Evolutionary conservation across 148 eudicot species (phyloP).

Genomic region (Euryodendron excelsum): DNA sequence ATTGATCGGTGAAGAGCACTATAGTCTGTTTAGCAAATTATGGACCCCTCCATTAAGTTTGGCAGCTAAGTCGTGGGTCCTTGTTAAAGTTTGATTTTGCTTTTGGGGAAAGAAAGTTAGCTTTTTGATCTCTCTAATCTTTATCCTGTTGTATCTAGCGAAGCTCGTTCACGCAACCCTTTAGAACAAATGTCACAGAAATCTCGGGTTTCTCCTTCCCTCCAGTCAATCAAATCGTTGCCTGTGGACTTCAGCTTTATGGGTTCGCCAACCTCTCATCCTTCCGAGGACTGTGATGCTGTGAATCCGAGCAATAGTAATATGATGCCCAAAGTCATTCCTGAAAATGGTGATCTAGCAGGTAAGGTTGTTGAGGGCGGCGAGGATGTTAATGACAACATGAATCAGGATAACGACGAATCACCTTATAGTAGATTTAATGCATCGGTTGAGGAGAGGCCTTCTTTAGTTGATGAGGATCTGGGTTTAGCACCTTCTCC

Average conservation of each 20-base stretch:
- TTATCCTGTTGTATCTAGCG: conserved; percentile 44
- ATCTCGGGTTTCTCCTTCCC: conserved; percentile 36
- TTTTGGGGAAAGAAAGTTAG: conserved; percentile 45
- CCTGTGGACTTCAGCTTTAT: conserved; percentile 56
- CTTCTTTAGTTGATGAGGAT: conserved; percentile 29
- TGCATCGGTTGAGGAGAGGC: conserved; percentile 21
- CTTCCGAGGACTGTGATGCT: conserved; percentile 27
- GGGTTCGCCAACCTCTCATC: conserved; percentile 28
- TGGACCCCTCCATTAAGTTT: conserved; percentile 48
- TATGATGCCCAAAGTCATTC: conserved; percentile 11
- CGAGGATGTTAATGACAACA: conserved; percentile 17
- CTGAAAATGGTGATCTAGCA: conserved; percentile 28
- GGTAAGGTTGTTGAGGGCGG: conserved; percentile 3
- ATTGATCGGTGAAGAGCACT: conserved; percentile 20
- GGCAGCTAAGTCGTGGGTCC: conserved; percentile 45
- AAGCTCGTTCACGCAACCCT: conserved; percentile 35
- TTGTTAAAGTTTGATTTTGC: conserved; percentile 35
- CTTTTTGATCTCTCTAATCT: conserved; percentile 29
- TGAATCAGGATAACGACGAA: conserved; percentile 51
- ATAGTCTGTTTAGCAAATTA: conserved; percentile 14
- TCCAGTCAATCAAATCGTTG: conserved; percentile 71
- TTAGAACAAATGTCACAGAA: conserved; percentile 38
- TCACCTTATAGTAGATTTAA: conserved; percentile 52
- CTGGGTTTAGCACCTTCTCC: conserved; percentile 41
- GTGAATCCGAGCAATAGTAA: background rate